These are phyloP conservation scores for Euphrasia confusa DNA, from an alignment of 257 asterid genomes.

Conservation along the genomic window DNA sequence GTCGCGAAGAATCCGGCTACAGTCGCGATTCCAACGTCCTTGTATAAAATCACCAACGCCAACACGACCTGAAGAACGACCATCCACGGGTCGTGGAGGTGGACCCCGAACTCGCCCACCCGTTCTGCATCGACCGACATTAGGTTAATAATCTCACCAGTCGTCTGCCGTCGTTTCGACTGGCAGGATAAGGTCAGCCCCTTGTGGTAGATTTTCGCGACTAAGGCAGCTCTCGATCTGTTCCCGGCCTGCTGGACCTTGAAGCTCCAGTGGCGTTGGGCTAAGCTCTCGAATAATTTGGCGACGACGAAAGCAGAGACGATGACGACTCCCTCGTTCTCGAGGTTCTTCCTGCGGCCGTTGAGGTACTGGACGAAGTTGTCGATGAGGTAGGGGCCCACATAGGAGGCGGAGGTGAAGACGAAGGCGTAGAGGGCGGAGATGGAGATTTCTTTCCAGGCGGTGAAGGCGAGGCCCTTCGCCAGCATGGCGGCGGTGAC, in stretches of 20 bases:
- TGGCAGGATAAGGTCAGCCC: conserved; percentile 66
- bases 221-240: conserved; percentile 75
- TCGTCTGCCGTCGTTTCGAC: conserved; percentile 65
- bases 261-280: conserved; percentile 73
- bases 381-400: conserved; percentile 81
- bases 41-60: conserved; percentile 59
- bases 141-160: conserved; percentile 77
- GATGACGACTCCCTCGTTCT: conserved; percentile 51
- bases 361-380: conserved; percentile 64
- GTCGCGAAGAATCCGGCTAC: conserved; percentile 58
- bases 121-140: conserved; percentile 94
- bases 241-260: conserved; percentile 71
- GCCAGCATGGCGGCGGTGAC: conserved; percentile 60
- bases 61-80: conserved; percentile 53
- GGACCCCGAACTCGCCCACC: conserved; percentile 75
- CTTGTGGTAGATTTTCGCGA: conserved; percentile 63
- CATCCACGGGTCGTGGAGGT: conserved; percentile 84
- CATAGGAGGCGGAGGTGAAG: conserved; percentile 49
- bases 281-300: conserved; percentile 61
- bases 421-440: conserved; percentile 50
- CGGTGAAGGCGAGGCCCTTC: conserved; percentile 56
- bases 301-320: conserved; percentile 56
- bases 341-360: conserved; percentile 38
- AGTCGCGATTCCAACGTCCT: conserved; percentile 65
- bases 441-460: conserved; percentile 44